Evolutionary conservation across 495 filamentous ascomycete genomes (phyloP).

Genomic region (Podospora appendiculata): DNA sequence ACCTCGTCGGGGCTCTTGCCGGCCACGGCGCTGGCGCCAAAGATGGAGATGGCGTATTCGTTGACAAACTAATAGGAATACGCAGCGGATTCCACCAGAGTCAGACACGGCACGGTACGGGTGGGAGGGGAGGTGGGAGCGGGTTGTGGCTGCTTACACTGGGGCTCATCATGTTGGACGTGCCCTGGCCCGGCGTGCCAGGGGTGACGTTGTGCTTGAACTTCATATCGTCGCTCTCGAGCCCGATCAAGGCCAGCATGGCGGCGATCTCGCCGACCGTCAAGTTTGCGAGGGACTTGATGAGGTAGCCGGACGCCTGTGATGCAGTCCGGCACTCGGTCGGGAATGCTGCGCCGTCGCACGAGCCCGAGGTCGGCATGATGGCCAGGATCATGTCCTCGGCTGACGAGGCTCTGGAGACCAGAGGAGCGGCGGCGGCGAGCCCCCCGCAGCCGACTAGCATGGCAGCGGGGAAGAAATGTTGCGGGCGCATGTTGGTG

Average conservation of each 20-base stretch:
- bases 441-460: constrained; percentile 2
- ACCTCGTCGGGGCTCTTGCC: constrained; percentile 37
- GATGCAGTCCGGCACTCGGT: constrained; percentile 61
- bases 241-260: constrained; percentile 54
- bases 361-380: constrained; percentile 39
- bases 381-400: constrained; percentile 35
- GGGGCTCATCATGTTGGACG: constrained; percentile 68
- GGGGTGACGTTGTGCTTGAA: constrained; percentile 57
- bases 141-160: no score
- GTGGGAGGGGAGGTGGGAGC: no score
- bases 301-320: constrained; percentile 48
- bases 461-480: constrained; percentile 1
- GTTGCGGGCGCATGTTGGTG: constrained; percentile 2
- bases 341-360: constrained; percentile 30
- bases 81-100: no score
- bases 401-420: not conserved
- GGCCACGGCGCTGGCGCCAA: constrained; percentile 29
- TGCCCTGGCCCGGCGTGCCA: constrained; percentile 63
- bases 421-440: not conserved
- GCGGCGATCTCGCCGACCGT: constrained; percentile 52
- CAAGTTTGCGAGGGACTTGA: constrained; percentile 20
- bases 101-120: no score
- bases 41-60: constrained; percentile 53
- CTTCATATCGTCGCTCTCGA: constrained; percentile 61
- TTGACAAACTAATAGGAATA: not conserved